Conservation (phyloP, 2,329 filamentous ascomycete genomes). For the Exophiala aquamarina region DNA sequence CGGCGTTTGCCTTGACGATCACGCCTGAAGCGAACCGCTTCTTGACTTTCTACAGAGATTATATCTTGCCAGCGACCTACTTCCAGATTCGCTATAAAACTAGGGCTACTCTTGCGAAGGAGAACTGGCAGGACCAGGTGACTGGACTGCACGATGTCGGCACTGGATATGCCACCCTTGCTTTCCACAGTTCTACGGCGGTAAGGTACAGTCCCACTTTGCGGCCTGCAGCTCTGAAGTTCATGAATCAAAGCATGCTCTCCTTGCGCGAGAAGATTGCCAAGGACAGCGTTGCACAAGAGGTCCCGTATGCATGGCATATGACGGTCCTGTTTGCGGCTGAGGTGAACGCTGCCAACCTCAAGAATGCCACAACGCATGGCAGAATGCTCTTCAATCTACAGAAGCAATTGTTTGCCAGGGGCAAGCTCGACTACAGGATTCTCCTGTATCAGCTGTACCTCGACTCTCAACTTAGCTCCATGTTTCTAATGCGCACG, state of each 20-base stretch:
- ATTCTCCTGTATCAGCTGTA: slow-evolving; percentile 10
- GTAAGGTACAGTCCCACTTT: not conserved
- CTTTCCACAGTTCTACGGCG: not conserved
- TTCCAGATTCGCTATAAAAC: slow-evolving; percentile 5
- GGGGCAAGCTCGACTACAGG: slow-evolving; percentile 9
- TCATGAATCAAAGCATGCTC: not conserved
- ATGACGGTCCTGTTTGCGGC: not conserved
- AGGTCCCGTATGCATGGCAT: not conserved
- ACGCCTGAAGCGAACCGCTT: slow-evolving; percentile 11
- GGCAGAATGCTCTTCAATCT: slow-evolving; percentile 8
- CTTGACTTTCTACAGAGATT: slow-evolving; percentile 13
- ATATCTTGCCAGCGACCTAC: slow-evolving; percentile 1
- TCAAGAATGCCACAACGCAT: slow-evolving; percentile 2
- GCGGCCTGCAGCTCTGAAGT: not conserved
- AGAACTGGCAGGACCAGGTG: slow-evolving; percentile 3
- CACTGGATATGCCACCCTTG: slow-evolving; percentile 1
- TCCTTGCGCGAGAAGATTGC: slow-evolving; percentile 3
- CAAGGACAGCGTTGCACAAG: not conserved
- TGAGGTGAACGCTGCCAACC: slow-evolving; percentile 6
- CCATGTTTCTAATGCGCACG: slow-evolving; percentile 10
- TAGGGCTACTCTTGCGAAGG: not conserved
- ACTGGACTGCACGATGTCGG: not conserved
- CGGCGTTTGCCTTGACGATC: slow-evolving; percentile 6
- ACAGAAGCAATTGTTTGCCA: slow-evolving; percentile 2
- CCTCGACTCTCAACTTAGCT: slow-evolving; percentile 10